Evolutionary conservation across 306 rosid genomes (phyloP), one percentile per base, ranked within the genome.

Genomic region (Cicer arietinum): DNA sequence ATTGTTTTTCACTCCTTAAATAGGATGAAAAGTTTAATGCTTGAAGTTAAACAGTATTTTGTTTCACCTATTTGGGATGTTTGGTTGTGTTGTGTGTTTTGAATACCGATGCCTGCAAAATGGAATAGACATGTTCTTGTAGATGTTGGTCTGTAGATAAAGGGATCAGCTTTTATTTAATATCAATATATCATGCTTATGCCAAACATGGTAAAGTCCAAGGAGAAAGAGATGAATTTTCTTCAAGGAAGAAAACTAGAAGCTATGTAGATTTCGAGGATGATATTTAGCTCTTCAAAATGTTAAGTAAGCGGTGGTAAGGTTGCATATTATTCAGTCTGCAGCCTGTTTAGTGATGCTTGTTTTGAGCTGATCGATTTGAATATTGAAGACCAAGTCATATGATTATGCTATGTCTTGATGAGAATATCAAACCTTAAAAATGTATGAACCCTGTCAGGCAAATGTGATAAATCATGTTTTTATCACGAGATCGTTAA

Each of bases 381-480:
- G 43, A 50, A 25, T 59, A 20, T 66, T 8, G 48, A 67, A 42
- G 44, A 10, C 42, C 17, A 51, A 30, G 37, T 52, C 6, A 13
- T 40, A 41, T 75, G 40, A 51, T 37, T 69, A 30, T 70, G 42
- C 54, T 13, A 12, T 43, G 54, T 64, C 77, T 67, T 74, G 10
- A 12, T 50, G 18, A 50, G 13, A 16, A 50, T 80, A 30, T 67
- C 50, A 61, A 44, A 25, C 17, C 62, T 30, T 80, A 41, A 60
- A 75, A 30, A 12, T 50, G 53, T 67, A n/a, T 14, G 48, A 41
- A 30, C 58, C 5, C 20, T 11, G 8, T 72, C 63, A 47, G 16
- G 6, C 63, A 54, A 54, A 54, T 54, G 37, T 54, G 60, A 54
- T 2, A 35, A 48, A 65, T 37, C 46, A 8, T 73, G 60, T 18